Evolutionary conservation across 257 asterid genomes (phyloP), one percentile per base, ranked within the genome.

Genomic region (Penstemon eatonii): DNA sequence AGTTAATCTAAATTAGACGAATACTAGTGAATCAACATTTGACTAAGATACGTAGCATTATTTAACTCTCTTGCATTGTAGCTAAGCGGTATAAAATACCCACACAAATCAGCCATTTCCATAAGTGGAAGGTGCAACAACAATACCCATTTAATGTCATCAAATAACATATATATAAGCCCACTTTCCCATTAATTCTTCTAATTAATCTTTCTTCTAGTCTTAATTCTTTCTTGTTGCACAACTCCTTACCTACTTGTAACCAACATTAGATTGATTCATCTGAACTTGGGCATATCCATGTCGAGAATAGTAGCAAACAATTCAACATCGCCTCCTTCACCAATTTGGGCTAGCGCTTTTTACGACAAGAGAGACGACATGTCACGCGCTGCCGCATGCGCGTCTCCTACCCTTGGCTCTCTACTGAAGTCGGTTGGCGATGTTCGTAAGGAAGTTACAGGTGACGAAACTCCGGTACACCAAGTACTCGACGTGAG

Each of bases 381-480:
- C 33, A 25, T 25, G 33, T 11, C 80, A 7, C 65, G 66, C 3
- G 47, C 51, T 12, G 67, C 37, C 13, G 7, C 63, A 25, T 25
- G 33, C 33, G 33, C 33, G 0, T 77, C 86, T 3, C 85, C 84
- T 37, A 80, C 88, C 57, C 80, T 85, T 0, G 85, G 82, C 10
- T 83, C 80, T 63, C 78, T 85, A 36, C 68, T 82, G 37, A 72
- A 82, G 45, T 60, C 79, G 57, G 86, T 78, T n/a, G 88, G 86
- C 36, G 91, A 82, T 52, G 79, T 67, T 63, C 66, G 80, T 39
- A 89, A 83, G 72, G 94, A 87, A 13, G 86, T 44, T 18, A 66
- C 87, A 9, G 96, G 95, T 0, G 96, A 89, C 10, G 92, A 89
- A 33, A 84, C 98, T 0, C 96, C 98, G 56, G 85, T 63, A n/a